phyloP scores from a whole-genome alignment of 2,329 filamentous ascomycete genomes.

The Penicillium aurantiogriseum region DNA sequence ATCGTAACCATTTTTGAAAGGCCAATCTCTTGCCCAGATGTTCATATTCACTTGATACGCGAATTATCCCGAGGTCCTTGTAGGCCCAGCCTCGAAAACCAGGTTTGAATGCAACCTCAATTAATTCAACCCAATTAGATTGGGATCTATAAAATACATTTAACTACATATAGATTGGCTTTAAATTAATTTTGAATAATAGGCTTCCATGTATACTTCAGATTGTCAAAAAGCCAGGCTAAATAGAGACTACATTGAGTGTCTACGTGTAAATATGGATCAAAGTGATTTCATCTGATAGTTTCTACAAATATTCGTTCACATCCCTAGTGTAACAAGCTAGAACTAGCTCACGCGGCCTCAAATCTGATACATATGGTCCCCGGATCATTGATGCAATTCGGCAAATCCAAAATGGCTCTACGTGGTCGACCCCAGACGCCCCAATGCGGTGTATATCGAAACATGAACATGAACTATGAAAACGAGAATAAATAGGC shows the following conservation, averaged over 20 bases:
- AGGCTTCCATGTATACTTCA: not conserved
- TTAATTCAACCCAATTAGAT: not conserved
- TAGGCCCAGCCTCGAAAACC: not conserved
- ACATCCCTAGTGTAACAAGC: conserved; percentile 16
- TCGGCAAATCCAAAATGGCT: conserved; percentile 25
- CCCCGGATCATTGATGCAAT: conserved; percentile 28
- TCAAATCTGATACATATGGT: conserved; percentile 20
- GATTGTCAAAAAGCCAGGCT: not conserved
- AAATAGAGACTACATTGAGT: not conserved
- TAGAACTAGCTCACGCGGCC: not conserved
- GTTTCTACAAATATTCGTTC: conserved; percentile 28
- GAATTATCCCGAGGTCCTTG: not conserved
- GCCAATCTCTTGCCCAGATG: not conserved
- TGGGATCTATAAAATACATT: not conserved
- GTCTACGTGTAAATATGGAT: not conserved
- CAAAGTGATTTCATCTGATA: not conserved
- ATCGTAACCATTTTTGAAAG: not conserved
- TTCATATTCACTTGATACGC: not conserved
- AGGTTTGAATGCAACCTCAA: not conserved
- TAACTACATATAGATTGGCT: not conserved
- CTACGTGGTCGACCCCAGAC: conserved; percentile 38
- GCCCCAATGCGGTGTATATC: conserved; percentile 41
- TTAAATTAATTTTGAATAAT: not conserved
- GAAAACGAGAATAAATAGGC: conserved; percentile 17
- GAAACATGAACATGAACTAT: conserved; percentile 25